Conservation (phyloP, 805 yeast species). For the Candida dendrica region DNA sequence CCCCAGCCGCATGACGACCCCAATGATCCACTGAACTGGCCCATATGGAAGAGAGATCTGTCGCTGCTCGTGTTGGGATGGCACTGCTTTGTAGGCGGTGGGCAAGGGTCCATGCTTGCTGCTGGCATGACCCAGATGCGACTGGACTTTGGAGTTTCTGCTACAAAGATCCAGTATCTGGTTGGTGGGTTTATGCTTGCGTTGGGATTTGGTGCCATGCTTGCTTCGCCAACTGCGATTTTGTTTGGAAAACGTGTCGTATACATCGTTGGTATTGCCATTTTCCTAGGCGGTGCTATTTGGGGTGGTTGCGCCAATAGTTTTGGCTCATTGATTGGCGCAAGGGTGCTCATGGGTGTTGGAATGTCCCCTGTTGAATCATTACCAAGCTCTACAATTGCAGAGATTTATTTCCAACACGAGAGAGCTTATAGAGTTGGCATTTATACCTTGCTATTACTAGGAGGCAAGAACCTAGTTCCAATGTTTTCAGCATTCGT, state of each 20-base stretch:
- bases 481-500: conserved; percentile 51
- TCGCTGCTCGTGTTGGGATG: conserved; percentile 47
- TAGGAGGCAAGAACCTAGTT: conserved; percentile 54
- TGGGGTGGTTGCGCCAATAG: conserved; percentile 46
- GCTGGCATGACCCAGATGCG: conserved; percentile 41
- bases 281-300: conserved; percentile 44
- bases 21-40: conserved; percentile 65
- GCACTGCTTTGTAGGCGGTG: conserved; percentile 54
- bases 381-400: conserved; percentile 51
- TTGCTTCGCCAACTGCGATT: conserved; percentile 52
- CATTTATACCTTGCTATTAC: conserved; percentile 45
- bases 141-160: conserved; percentile 34
- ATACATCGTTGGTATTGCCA: conserved; percentile 39
- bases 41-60: conserved; percentile 48
- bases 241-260: conserved; percentile 52
- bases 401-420: conserved; percentile 54
- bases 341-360: conserved; percentile 51
- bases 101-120: conserved; percentile 54
- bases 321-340: conserved; percentile 48
- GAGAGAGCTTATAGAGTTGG: conserved; percentile 57
- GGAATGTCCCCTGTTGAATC: conserved; percentile 59
- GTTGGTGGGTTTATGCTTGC: conserved; percentile 56
- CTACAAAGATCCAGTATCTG: conserved; percentile 39
- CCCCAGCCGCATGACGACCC: conserved; percentile 62
- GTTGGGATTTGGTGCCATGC: conserved; percentile 49